Percentiles rank a stretch among this genome's conserved stretches.
Conservation (phyloP, 2,329 filamentous ascomycete genomes). For the Pseudocercospora fuligena region DNA sequence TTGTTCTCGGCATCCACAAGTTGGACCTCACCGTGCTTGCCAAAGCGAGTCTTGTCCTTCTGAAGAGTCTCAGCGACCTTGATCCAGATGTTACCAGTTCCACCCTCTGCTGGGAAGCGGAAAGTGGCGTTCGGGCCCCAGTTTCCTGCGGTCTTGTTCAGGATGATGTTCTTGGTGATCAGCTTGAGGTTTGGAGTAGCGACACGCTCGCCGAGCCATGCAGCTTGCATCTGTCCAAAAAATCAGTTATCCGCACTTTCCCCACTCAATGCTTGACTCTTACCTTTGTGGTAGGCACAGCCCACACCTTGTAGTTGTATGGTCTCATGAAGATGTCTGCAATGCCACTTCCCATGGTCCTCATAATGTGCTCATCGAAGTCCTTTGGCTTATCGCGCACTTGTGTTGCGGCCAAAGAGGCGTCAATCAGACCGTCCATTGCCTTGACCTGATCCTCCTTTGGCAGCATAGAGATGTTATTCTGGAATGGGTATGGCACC, state of each 20-base stretch:
- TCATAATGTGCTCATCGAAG: constrained; percentile 98
- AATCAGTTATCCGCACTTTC: constrained; percentile 27
- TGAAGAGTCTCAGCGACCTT: constrained; percentile 92
- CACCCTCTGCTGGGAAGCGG: constrained; percentile 93
- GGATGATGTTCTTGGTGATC: constrained; percentile 90
- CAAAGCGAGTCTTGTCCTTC: constrained; percentile 88
- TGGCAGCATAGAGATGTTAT: constrained; percentile 98
- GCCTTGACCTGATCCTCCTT: constrained; percentile 96
- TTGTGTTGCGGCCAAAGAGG: constrained; percentile 83
- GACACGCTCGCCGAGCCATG: constrained; percentile 98
- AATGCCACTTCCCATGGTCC: constrained; percentile 86
- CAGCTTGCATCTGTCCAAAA: constrained; percentile 84
- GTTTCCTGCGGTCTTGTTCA: constrained; percentile 93
- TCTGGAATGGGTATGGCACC: constrained; percentile 99
- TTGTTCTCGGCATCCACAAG: constrained; percentile 88
- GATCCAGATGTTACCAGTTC: constrained; percentile 99
- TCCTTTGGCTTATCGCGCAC: constrained; percentile 90
- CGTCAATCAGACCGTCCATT: constrained; percentile 95
- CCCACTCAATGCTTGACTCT: constrained; percentile 34
- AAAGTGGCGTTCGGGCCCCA: constrained; percentile 99
- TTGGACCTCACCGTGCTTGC: constrained; percentile 79
- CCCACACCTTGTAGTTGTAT: constrained; percentile 99
- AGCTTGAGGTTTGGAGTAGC: constrained; percentile 94
- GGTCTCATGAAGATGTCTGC: constrained; percentile 98
- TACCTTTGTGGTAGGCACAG: constrained; percentile 95